Percentiles rank a stretch among this genome's conserved stretches.
Evolutionary conservation across 2,329 filamentous ascomycete genomes (phyloP).

Genomic region (Diplodia scrobiculata): DNA sequence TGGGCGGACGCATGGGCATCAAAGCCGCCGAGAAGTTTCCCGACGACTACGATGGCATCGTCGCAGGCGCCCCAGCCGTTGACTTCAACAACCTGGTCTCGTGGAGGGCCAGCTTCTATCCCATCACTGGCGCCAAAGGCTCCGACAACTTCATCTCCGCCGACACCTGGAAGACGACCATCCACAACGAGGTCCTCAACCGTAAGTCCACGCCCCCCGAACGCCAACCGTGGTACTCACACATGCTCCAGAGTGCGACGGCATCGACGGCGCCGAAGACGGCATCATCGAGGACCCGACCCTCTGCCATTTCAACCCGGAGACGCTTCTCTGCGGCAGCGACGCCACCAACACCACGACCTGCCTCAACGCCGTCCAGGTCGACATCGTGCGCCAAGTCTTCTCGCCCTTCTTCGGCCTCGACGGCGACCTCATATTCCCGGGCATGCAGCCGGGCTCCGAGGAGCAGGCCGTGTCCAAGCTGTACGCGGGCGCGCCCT

Average conservation of each 20-base stretch:
- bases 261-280: constrained; percentile 53
- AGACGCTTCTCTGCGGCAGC: constrained; percentile 43
- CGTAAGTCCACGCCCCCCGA: constrained; percentile 31
- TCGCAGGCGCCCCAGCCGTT: constrained; percentile 42
- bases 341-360: constrained; percentile 39
- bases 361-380: constrained; percentile 52
- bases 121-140: constrained; percentile 35
- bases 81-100: constrained; percentile 42
- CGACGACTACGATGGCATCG: constrained; percentile 44
- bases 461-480: constrained; percentile 39
- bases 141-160: constrained; percentile 46
- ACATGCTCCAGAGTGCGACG: constrained; percentile 49
- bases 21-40: constrained; percentile 40
- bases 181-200: constrained; percentile 49
- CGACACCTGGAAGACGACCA: constrained; percentile 45
- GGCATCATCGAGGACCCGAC: constrained; percentile 53
- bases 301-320: constrained; percentile 50
- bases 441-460: constrained; percentile 55
- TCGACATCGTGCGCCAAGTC: constrained; percentile 48
- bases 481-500: constrained; percentile 45
- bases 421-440: constrained; percentile 53
- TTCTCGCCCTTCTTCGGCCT: constrained; percentile 49
- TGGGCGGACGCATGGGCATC: constrained; percentile 48
- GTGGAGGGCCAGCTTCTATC: constrained; percentile 40
- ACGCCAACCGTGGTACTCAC: neutral